Percentiles rank a stretch among this genome's conserved stretches.
Conservation (phyloP, 2,329 filamentous ascomycete species). For the Salinomyces thailandicus region DNA sequence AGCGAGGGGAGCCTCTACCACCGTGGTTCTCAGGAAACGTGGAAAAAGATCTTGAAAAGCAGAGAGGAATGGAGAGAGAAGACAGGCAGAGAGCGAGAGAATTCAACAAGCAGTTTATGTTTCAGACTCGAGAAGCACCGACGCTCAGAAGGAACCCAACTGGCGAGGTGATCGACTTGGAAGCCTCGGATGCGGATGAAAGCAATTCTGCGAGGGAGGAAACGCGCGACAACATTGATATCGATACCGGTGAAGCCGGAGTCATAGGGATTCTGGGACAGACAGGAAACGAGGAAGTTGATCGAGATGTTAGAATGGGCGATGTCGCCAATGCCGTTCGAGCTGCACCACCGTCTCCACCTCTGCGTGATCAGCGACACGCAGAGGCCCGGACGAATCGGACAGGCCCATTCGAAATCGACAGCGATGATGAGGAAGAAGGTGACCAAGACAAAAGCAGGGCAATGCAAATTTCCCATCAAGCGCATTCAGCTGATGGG, state of each 20-base stretch:
- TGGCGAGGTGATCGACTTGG: conserved; percentile 38
- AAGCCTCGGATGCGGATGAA: conserved; percentile 31
- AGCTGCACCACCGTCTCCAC: conserved; percentile 30
- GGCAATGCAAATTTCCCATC: too few species aligned
- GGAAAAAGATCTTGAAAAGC: conserved; percentile 47
- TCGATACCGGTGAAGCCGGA: conserved; percentile 15
- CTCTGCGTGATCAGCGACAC: background rate
- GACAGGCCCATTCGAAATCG: conserved; percentile 8
- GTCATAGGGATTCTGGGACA: conserved; percentile 28
- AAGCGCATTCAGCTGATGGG: too few species aligned
- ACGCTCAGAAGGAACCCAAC: conserved; percentile 48
- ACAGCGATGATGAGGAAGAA: conserved; percentile 8
- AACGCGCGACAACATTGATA: conserved; percentile 32
- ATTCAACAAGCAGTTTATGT: conserved; percentile 49
- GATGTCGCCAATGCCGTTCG: conserved; percentile 25
- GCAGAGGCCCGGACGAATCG: background rate
- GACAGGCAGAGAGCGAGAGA: conserved; percentile 49
- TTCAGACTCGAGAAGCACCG: conserved; percentile 42
- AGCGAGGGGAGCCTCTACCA: conserved; percentile 52
- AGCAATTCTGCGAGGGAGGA: conserved; percentile 14
- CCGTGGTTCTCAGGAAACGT: conserved; percentile 60
- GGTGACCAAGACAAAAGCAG: background rate
- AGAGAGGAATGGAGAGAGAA: conserved; percentile 29
- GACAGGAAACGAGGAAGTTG: conserved; percentile 22
- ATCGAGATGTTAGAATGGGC: conserved; percentile 18